Percentiles rank a stretch among this genome's conserved stretches.
Evolutionary conservation across 2,329 filamentous ascomycete species (phyloP).

Genomic region (Phaeoacremonium minimum): DNA sequence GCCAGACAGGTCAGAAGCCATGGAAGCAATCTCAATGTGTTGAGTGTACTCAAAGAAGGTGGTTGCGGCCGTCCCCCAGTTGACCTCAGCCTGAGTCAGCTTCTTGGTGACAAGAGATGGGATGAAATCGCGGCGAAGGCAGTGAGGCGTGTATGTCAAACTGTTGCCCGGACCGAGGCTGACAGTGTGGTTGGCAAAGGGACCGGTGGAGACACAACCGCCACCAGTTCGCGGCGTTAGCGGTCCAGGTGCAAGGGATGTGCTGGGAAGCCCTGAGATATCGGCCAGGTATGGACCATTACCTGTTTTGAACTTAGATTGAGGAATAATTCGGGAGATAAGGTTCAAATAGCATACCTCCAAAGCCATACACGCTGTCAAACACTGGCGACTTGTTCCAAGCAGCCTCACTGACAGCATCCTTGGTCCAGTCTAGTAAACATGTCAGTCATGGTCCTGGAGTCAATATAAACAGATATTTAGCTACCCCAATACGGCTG

Average conservation of each 20-base stretch:
- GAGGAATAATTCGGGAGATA: neutral
- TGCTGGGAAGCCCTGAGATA: conserved; percentile 8
- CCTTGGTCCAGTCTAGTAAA: neutral
- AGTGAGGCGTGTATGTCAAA: conserved; percentile 16
- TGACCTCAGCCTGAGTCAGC: conserved; percentile 8
- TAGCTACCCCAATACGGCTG: conserved; percentile 3
- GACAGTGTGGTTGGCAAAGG: conserved; percentile 17
- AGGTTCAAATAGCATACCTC: conserved; percentile 9
- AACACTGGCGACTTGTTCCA: conserved; percentile 18
- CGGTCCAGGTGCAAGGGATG: conserved; percentile 7
- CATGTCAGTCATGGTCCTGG: neutral
- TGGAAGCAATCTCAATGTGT: conserved; percentile 8
- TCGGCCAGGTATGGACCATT: conserved; percentile 18
- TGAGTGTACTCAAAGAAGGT: conserved; percentile 2
- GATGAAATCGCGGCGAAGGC: conserved; percentile 16
- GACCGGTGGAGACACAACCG: conserved; percentile 21
- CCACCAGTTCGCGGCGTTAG: conserved; percentile 18
- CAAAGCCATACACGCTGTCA: conserved; percentile 16
- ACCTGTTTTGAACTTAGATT: conserved; percentile 7
- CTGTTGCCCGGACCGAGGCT: conserved; percentile 19
- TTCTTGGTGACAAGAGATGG: conserved; percentile 9
- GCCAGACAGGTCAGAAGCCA: conserved; percentile 3
- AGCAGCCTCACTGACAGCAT: neutral
- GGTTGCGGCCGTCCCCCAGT: neutral
- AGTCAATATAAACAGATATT: too few relatives aligned